Evolutionary conservation across 2,329 filamentous ascomycete genomes (phyloP).

Genomic region (Fusarium sp.): DNA sequence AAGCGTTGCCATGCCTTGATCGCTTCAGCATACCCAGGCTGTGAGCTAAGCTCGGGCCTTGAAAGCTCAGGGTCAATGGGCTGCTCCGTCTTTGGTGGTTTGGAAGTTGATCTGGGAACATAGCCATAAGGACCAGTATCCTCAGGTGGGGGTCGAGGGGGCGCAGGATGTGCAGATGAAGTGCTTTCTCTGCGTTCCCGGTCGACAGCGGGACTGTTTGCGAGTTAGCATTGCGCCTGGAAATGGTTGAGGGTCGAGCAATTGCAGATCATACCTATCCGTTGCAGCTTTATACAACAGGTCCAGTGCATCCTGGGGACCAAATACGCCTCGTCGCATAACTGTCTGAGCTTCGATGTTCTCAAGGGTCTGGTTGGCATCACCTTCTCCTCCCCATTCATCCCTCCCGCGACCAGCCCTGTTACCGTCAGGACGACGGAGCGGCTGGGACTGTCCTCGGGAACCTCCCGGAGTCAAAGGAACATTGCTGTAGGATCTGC

Average conservation of each 20-base stretch:
- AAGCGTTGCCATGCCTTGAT: slow-evolving; percentile 90
- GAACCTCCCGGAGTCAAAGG: slow-evolving; percentile 72
- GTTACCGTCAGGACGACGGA: slow-evolving; percentile 65
- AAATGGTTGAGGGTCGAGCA: background rate
- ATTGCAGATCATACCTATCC: slow-evolving; percentile 57
- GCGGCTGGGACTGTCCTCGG: slow-evolving; percentile 69
- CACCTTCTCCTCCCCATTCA: slow-evolving; percentile 56
- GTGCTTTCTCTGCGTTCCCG: slow-evolving; percentile 38
- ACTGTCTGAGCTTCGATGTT: slow-evolving; percentile 71
- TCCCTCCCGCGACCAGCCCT: slow-evolving; percentile 38
- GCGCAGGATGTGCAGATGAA: slow-evolving; percentile 21
- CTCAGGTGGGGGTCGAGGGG: slow-evolving; percentile 17
- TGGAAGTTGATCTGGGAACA: slow-evolving; percentile 22
- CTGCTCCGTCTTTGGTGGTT: slow-evolving; percentile 43
- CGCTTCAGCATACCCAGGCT: slow-evolving; percentile 71
- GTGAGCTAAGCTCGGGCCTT: slow-evolving; percentile 54
- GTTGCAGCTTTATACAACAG: slow-evolving; percentile 87
- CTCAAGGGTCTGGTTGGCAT: slow-evolving; percentile 68
- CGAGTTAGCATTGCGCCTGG: slow-evolving; percentile 10
- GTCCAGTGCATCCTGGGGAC: slow-evolving; percentile 91
- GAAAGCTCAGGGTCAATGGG: slow-evolving; percentile 57
- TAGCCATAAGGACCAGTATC: slow-evolving; percentile 34
- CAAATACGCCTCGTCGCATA: slow-evolving; percentile 79
- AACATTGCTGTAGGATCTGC: slow-evolving; percentile 57
- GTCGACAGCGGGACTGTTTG: slow-evolving; percentile 32